Evolutionary conservation across 345 rosid species (phyloP).

Genomic region (Rhodamnia rubescens): DNA sequence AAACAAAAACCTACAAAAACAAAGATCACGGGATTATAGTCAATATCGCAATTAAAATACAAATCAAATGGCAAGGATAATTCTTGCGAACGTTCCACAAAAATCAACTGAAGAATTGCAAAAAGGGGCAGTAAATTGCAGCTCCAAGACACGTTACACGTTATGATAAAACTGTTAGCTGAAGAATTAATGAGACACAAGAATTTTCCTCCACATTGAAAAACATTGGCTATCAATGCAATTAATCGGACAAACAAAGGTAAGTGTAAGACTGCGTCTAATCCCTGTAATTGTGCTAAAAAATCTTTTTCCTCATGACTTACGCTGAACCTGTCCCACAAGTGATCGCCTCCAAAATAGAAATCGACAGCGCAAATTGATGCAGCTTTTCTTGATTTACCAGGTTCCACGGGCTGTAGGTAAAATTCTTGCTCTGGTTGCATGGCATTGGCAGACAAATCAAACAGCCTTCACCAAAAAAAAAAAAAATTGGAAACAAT

Average conservation of each 20-base stretch:
- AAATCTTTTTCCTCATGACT: conserved; percentile 20
- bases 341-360: conserved; percentile 81
- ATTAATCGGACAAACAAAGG: neutral
- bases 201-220: neutral
- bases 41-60: neutral
- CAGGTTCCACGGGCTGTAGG: conserved; percentile 84
- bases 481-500: neutral
- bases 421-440: conserved; percentile 94
- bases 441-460: conserved; percentile 60
- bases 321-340: conserved; percentile 95
- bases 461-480: conserved; percentile 49
- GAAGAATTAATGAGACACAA: neutral
- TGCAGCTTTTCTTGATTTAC: conserved; percentile 64
- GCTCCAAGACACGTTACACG: neutral
- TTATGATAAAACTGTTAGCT: neutral
- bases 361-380: conserved; percentile 80
- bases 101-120: neutral
- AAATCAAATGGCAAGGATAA: neutral
- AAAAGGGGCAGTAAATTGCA: neutral
- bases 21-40: neutral
- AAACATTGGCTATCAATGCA: neutral
- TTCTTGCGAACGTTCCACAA: neutral
- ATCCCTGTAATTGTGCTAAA: neutral
- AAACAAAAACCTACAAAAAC: conserved; percentile 64
- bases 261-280: neutral